Percentiles rank a stretch among this genome's conserved stretches.
Conservation (phyloP, 2,329 filamentous ascomycete genomes). For the Apiospora aurea region DNA sequence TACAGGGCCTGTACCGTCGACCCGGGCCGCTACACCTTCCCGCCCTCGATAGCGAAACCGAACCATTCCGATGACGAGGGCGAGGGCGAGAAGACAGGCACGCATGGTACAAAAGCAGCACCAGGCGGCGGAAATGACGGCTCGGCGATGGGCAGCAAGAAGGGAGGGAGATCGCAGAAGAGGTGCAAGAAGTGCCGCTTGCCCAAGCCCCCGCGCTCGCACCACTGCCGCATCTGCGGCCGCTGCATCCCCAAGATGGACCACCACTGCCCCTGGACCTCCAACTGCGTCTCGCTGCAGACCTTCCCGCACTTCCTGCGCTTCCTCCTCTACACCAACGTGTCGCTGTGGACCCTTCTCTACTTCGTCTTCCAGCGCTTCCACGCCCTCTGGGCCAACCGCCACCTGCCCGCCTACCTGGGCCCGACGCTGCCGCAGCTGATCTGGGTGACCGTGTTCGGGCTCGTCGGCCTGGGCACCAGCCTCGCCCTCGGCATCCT, state of each 20-base stretch:
- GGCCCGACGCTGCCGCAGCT: conserved; percentile 70
- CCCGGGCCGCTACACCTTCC: conserved; percentile 62
- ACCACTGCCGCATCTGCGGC: conserved; percentile 81
- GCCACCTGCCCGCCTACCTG: conserved; percentile 76
- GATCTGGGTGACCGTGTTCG: conserved; percentile 65
- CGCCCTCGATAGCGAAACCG: conserved; percentile 31
- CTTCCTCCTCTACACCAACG: conserved; percentile 75
- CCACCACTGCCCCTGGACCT: conserved; percentile 87
- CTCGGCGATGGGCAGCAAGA: conserved; percentile 19
- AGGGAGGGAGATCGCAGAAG: background rate
- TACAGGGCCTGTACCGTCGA: conserved; percentile 64
- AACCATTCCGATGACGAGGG: conserved; percentile 31
- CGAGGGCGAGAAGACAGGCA: conserved; percentile 34
- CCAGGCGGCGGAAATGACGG: conserved; percentile 26
- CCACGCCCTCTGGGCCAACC: conserved; percentile 65
- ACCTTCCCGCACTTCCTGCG: conserved; percentile 85
- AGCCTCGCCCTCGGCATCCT: conserved; percentile 70
- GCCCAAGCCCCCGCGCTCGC: conserved; percentile 77
- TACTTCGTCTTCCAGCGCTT: conserved; percentile 67
- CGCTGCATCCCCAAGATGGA: conserved; percentile 84
- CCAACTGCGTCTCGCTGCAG: conserved; percentile 81
- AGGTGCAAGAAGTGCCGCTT: conserved; percentile 72
- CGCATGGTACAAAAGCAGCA: background rate
- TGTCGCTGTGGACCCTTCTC: conserved; percentile 68
- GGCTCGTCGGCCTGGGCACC: conserved; percentile 64